Evolutionary conservation across 164 flowering plant species (phyloP), one percentile per base, ranked within the genome.

Genomic region (Berberis thunbergii): DNA sequence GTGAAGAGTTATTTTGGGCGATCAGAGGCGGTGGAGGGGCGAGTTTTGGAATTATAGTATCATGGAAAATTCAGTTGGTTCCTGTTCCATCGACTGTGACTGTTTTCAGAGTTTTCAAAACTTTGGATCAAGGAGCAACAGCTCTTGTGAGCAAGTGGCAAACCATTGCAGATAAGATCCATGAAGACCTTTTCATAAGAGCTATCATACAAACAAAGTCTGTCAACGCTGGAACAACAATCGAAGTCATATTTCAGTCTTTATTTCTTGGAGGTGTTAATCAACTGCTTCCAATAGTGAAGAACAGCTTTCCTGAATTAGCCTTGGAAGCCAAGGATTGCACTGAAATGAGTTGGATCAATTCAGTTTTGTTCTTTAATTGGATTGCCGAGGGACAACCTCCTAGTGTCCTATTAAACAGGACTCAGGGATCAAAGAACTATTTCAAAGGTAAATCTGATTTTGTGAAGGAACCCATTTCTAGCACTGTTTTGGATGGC

Each of bases 141-240:
- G 26, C 26, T 26, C 26, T 26, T 26, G 26, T 57, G 66, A 42
- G 66, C 66, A 53, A 42, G 6, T 63, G 58, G 66, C 66, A 63
- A 63, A 43, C 39, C 58, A 42, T 52, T 43, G 58, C 66, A 41
- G 57, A 43, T 63, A 43, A 43, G 13, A 39, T 63, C 7, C 57
- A 54, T 26, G 38, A 49, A 2, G 57, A 54, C 1, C 57, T 63
- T 4, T 63, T 13, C 58, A 6, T 63, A 8, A 50, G 49, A 43
- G 26, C 55, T 52, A 7, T 52, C 55, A 52, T 53, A 1, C 44
- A 12, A 4, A 7, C 50, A 4, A 41, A 41, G 4, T 26, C 10
- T 4, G 49, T 26, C 6, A 54, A 52, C 26, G 26, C 26, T 52
- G 57, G 45, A 12, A 38, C 40, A 12, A 3, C 26, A 62, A 50